phyloP scores from a whole-genome alignment of 495 filamentous ascomycete species.

The Lasiosphaeria miniovina region DNA sequence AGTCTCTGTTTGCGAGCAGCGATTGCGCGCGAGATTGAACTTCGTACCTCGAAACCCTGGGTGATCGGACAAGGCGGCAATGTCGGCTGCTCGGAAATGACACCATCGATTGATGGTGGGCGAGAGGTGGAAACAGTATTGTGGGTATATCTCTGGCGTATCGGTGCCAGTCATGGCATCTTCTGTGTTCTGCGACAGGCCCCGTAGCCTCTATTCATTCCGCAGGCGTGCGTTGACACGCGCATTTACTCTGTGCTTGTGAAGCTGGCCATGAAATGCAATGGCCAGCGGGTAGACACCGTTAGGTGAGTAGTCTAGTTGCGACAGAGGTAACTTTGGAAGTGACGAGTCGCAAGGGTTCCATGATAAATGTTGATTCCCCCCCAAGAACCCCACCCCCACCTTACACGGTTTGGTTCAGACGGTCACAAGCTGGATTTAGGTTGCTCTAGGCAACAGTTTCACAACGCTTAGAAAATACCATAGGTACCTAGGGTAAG shows the following conservation, averaged over 20 bases:
- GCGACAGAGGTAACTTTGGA: no score
- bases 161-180: constrained; percentile 51
- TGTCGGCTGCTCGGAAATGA: constrained; percentile 67
- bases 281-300: no score
- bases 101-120: constrained; percentile 83
- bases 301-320: no score
- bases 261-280: no score
- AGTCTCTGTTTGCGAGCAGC: background rate
- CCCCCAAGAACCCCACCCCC: no score
- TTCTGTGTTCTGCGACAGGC: constrained; percentile 15
- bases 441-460: no score
- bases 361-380: no score
- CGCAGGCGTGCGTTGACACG: background rate
- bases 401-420: no score
- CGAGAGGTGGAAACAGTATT: constrained; percentile 79
- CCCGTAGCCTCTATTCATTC: constrained; percentile 4
- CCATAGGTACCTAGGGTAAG: no score
- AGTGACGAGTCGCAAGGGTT: no score
- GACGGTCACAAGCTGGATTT: no score
- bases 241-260: background rate
- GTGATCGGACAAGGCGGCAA: constrained; percentile 48
- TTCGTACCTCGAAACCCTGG: background rate
- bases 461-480: no score
- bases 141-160: constrained; percentile 62
- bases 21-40: background rate